Base-by-base conservation (phyloP, 352 stramenopile species). In the Halophytophthora polymorphica region DNA sequence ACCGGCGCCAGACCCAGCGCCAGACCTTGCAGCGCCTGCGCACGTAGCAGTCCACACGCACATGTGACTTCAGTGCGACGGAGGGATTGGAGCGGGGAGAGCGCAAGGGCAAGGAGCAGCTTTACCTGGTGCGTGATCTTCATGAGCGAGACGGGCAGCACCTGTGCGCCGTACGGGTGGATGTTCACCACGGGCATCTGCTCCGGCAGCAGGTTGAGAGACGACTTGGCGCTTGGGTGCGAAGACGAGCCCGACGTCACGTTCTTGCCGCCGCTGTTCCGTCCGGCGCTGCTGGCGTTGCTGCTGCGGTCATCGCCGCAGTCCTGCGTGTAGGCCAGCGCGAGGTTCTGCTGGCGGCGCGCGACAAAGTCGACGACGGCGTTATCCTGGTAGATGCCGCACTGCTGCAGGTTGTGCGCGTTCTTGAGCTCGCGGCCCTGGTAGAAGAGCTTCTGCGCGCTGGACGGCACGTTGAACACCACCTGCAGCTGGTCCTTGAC, bases 1-100 rank as follows among this genome's bases (percentile, higher is more conserved):
- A 94, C 83, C 2, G 95, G 95, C 45, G 96, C 96, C 34, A 97
- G 69, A 1, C 93, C 93, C 19, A 98, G 53, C 6, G 83, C 73
- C n/a, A 98, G 73, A 2, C 83, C 93, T 72, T 96, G 82, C 37
- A 96, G 68, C 46, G 95, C 73, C 69, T 96, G 52, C 25, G 25
- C 15, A 34, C 18, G 25, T 50, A 6, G 39, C 15, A 33, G 18
- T 42, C 28, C 40, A 13, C 18, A 49, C 22, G 46, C 21, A 45
- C 17, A 12, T 6, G 45, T 50, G n/a, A 8, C 7, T 21, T 33
- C 33, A 42, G n/a, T 3, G 14, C 17, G 5, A 17, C 15, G 7
- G 1, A 45, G 29, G 12, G 15, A 25, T n/a, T 19, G 8, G 10
- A 15, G 34, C 29, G 38, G 13, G n/a, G n/a, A n/a, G n/a, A n/a